Base-by-base conservation (phyloP, 225 moss, liverwort and hornwort genomes). In the Sphagnum tenellum region DNA sequence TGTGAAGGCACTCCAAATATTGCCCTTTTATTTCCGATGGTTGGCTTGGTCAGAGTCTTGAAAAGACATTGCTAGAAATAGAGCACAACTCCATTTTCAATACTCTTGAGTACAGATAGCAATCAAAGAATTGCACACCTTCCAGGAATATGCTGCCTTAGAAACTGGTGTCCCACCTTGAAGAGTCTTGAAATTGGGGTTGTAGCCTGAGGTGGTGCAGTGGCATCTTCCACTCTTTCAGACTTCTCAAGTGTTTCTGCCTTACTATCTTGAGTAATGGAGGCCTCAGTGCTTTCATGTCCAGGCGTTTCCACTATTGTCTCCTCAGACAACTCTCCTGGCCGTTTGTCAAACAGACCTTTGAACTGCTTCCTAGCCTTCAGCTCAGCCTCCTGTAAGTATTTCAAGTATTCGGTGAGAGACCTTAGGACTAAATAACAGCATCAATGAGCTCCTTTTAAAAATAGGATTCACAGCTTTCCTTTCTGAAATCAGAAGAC, bases 341-440 rank as follows among this genome's bases (percentile, higher is more conserved):
- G 93, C 12, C 77, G 82, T 66, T 84, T 90, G 78, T 98, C 98
- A 73, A 98, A 98, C 29, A 98, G 72, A 2, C 98, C 98, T 76
- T 90, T 93, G 57, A 93, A 98, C 69, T 98, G 98, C 70, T 89
- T 93, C 64, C 89, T 90, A 47, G 89, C 93, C 75, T 88, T 88
- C 57, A 79, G 46, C 46, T 86, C 85, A 48, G 93, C 78, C 72
- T 93, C 98, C 98, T 98, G 82, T 49, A 69, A 45, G 12, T 6
- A 13, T 51, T 3, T 9, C 63, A 44, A 63, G 10, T 63, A 46
- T 48, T 29, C 29, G 29, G 29, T 29, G 0, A 29, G 29, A 29
- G 29, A 29, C 29, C 29, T 29, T 29, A 29, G 29, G 29, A 29
- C 29, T 0, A 29, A 29, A 29, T 29, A 29, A 29, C 29, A 29